Evolutionary conservation across 345 rosid species (phyloP).

Genomic region (Aegle marmelos): DNA sequence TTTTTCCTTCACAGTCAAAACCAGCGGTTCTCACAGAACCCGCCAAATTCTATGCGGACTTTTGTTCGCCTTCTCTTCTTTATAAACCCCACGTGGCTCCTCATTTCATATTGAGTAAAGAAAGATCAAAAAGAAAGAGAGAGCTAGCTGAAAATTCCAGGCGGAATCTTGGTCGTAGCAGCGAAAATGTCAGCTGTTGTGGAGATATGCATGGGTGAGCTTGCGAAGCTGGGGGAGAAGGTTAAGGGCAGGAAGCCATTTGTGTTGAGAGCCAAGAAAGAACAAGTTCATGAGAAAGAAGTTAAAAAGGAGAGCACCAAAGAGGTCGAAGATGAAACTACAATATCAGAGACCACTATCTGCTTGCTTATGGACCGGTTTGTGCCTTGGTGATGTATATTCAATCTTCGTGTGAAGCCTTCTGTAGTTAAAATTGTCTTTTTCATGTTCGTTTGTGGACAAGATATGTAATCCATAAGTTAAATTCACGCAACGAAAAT

Average conservation of each 20-base stretch:
- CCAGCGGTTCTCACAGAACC: neutral
- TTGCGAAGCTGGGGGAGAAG: constrained; percentile 53
- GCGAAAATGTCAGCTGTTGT: constrained; percentile 50
- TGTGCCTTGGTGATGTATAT: constrained; percentile 49
- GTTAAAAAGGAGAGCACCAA: constrained; percentile 19
- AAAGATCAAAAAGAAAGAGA: neutral
- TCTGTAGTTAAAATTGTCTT: neutral
- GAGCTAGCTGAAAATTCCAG: neutral
- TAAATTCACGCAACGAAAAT: neutral
- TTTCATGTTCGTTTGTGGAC: neutral
- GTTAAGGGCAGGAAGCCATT: constrained; percentile 32
- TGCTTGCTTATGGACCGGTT: constrained; percentile 82
- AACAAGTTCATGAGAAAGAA: constrained; percentile 24
- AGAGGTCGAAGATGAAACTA: constrained; percentile 29
- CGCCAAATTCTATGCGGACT: neutral
- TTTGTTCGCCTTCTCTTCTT: too few relatives aligned
- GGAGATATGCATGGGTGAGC: constrained; percentile 49
- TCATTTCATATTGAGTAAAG: too few relatives aligned
- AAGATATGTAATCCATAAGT: neutral
- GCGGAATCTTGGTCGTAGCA: neutral
- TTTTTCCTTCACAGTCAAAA: neutral
- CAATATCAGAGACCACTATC: constrained; percentile 66
- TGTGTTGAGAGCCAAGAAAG: constrained; percentile 25
- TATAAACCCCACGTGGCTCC: too few relatives aligned
- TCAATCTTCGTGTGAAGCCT: neutral